Evolutionary conservation across 495 filamentous ascomycete genomes (phyloP).

Genomic region (Trichocladium uniseriatum): DNA sequence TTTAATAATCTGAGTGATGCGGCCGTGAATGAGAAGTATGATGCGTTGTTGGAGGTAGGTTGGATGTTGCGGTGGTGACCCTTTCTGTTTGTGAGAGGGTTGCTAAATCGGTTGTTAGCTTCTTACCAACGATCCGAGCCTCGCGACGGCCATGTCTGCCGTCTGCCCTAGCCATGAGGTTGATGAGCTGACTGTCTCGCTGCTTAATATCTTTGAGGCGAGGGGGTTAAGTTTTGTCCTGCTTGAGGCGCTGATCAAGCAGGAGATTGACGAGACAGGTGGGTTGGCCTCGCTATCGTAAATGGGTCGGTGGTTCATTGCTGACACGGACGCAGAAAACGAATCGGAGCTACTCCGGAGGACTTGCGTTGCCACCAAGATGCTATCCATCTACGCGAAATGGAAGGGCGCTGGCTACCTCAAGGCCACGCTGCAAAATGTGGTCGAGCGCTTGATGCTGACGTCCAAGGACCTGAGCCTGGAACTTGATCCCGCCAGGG

Average conservation of each 20-base stretch:
- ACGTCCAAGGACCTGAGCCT: constrained; percentile 53
- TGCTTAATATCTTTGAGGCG: constrained; percentile 59
- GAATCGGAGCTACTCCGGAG: constrained; percentile 53
- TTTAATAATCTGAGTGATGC: constrained; percentile 56
- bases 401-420: constrained; percentile 58
- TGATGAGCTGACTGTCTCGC: constrained; percentile 54
- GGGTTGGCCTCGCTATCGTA: background rate
- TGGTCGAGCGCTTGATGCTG: constrained; percentile 49
- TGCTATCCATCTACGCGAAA: constrained; percentile 57
- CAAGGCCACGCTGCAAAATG: constrained; percentile 52
- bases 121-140: constrained; percentile 47
- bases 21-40: constrained; percentile 56
- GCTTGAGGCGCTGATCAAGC: constrained; percentile 53
- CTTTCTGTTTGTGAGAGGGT: background rate
- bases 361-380: constrained; percentile 59
- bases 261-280: constrained; percentile 55
- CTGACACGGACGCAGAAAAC: constrained; percentile 36
- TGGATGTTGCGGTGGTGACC: background rate
- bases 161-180: constrained; percentile 56
- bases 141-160: constrained; percentile 52
- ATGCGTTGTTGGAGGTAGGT: constrained; percentile 47
- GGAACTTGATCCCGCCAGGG: constrained; percentile 53
- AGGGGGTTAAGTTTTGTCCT: constrained; percentile 50
- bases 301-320: background rate
- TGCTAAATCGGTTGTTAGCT: constrained; percentile 28